Evolutionary conservation across 805 yeast genomes (phyloP).

Genomic region (Saccharomycopsis sp.): DNA sequence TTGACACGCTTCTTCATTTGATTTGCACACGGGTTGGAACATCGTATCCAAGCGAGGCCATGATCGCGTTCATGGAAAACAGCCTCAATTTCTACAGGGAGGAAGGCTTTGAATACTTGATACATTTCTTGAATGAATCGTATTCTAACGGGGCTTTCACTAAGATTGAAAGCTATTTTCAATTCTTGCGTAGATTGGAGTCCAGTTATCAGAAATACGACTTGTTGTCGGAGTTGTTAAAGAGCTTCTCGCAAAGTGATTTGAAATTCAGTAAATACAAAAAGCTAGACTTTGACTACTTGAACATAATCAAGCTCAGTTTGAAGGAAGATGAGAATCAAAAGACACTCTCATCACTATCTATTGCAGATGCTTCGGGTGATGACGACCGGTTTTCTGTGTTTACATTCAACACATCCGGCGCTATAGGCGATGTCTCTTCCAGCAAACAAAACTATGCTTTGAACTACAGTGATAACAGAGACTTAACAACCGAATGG

Average conservation of each 20-base stretch:
- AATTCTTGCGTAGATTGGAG: slow-evolving; percentile 12
- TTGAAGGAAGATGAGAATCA: not conserved
- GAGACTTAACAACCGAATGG: slow-evolving; percentile 17
- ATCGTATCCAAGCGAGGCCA: slow-evolving; percentile 7
- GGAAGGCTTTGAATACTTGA: slow-evolving; percentile 9
- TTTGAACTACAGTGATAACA: slow-evolving; percentile 14
- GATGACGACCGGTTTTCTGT: not conserved
- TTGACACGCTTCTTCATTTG: slow-evolving; percentile 18
- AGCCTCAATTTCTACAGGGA: slow-evolving; percentile 8
- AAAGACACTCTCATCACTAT: not conserved
- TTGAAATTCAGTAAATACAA: slow-evolving; percentile 3
- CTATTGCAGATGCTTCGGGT: not conserved
- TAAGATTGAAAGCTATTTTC: slow-evolving; percentile 19
- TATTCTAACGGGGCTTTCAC: slow-evolving; percentile 14
- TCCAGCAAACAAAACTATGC: not conserved
- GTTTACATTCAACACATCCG: slow-evolving; percentile 11
- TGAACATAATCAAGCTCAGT: slow-evolving; percentile 10
- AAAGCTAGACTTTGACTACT: slow-evolving; percentile 4
- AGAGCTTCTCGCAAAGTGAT: not conserved
- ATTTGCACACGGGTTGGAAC: slow-evolving; percentile 11
- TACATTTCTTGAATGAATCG: slow-evolving; percentile 10
- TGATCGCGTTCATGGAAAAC: not conserved
- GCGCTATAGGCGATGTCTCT: not conserved
- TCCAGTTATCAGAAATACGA: slow-evolving; percentile 15
- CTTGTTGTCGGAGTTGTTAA: slow-evolving; percentile 1